Conservation (phyloP, 345 rosid genomes). For the Conringia planisiliqua region DNA sequence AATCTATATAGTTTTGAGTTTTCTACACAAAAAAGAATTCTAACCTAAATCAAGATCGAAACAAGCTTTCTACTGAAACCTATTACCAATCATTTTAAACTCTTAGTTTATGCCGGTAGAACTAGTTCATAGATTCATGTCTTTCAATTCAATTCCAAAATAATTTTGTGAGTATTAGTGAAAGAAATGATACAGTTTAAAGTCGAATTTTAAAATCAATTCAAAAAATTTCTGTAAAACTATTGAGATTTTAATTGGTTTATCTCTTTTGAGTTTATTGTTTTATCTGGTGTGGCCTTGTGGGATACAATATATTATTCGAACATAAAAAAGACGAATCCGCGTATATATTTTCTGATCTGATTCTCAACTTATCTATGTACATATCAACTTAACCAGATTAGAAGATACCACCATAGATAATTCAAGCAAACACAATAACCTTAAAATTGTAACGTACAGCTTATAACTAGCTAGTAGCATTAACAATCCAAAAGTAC, state of each 20-base stretch:
- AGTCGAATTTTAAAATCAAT: neutral
- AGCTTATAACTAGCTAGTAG: neutral
- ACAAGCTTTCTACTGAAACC: neutral
- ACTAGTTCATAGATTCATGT: neutral
- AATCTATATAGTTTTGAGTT: neutral
- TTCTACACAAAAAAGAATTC: neutral
- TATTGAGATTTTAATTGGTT: neutral
- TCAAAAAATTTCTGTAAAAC: neutral
- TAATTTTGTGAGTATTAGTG: neutral
- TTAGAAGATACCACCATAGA: neutral
- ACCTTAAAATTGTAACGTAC: neutral
- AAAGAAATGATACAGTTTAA: neutral
- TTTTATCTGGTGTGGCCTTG: neutral
- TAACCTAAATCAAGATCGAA: neutral
- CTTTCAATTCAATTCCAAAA: neutral
- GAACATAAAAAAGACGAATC: neutral
- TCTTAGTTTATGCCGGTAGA: neutral
- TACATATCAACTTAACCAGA: neutral
- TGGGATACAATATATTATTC: too few relatives aligned
- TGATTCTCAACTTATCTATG: too few relatives aligned
- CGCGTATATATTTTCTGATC: neutral
- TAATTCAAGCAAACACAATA: neutral
- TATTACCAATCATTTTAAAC: neutral
- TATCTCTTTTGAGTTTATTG: neutral
- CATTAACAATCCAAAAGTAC: slow-evolving; percentile 19